Evolutionary conservation across 176 grass and related monocot genomes (phyloP).

Genomic region (Luzula sylvatica): DNA sequence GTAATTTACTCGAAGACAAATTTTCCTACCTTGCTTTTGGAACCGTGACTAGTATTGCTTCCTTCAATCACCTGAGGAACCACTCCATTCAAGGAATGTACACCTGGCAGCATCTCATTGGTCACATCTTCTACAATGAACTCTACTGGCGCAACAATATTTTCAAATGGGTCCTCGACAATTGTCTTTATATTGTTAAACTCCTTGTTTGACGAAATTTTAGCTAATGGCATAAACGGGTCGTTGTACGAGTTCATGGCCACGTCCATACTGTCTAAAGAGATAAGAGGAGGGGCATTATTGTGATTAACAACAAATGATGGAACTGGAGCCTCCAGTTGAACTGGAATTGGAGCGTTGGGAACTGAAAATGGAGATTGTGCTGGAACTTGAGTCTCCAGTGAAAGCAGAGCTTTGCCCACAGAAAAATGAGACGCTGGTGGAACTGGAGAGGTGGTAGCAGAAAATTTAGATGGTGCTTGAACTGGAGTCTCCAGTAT

Average conservation of each 20-base stretch:
- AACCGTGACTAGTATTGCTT: conserved; percentile 8
- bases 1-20: too few species aligned
- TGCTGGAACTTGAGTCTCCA: neutral
- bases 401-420: conserved; percentile 7
- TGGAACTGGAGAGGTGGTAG: too few species aligned
- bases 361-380: neutral
- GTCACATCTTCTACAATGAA: conserved; percentile 56
- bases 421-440: too few species aligned
- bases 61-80: conserved; percentile 49
- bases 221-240: conserved; percentile 5
- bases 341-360: too few species aligned
- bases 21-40: conserved; percentile 27
- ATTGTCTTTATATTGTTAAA: neutral
- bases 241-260: neutral
- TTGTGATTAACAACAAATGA: neutral
- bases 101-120: conserved; percentile 30
- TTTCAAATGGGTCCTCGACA: neutral
- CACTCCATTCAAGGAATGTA: conserved; percentile 24
- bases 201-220: neutral
- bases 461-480: too few species aligned
- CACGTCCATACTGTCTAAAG: conserved; percentile 12
- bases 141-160: neutral
- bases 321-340: neutral
- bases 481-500: neutral
- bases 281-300: conserved; percentile 6